Percentiles rank a stretch among this genome's conserved stretches.
Evolutionary conservation across 2,329 filamentous ascomycete genomes (phyloP).

Genomic region (Pseudocercospora fijiensis): DNA sequence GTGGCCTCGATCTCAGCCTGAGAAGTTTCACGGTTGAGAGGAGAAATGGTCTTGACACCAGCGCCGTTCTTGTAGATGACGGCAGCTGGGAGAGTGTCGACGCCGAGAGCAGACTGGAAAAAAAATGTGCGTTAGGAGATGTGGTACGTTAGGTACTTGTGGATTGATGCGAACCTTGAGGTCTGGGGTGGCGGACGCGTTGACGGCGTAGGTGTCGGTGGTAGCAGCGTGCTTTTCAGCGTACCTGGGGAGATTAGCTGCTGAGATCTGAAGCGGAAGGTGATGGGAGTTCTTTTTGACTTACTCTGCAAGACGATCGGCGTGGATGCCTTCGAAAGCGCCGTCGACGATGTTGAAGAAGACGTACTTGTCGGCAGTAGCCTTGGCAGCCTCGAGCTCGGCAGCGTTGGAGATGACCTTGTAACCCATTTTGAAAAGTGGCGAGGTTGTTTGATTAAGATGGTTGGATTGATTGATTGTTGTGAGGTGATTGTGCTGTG

Average conservation of each 20-base stretch:
- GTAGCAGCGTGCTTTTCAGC: conserved; percentile 1
- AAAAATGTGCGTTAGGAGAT: background rate
- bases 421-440: background rate
- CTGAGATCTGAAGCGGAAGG: no score
- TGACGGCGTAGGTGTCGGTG: background rate
- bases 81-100: background rate
- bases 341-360: conserved; percentile 5
- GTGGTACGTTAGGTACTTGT: background rate
- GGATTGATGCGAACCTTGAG: background rate
- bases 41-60: conserved; percentile 3
- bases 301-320: conserved; percentile 4
- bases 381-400: conserved; percentile 4
- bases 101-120: background rate
- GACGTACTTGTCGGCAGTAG: conserved; percentile 3
- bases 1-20: conserved; percentile 5
- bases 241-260: background rate
- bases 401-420: conserved; percentile 6
- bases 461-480: background rate
- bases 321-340: conserved; percentile 2
- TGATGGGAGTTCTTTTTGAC: background rate
- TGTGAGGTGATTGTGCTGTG: background rate
- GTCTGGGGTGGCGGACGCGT: background rate
- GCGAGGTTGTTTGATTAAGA: background rate
- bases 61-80: conserved; percentile 7
- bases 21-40: conserved; percentile 5